Evolutionary conservation across 1,284 basidiomycete genomes (phyloP).

Genomic region (Sporisorium scitamineum): DNA sequence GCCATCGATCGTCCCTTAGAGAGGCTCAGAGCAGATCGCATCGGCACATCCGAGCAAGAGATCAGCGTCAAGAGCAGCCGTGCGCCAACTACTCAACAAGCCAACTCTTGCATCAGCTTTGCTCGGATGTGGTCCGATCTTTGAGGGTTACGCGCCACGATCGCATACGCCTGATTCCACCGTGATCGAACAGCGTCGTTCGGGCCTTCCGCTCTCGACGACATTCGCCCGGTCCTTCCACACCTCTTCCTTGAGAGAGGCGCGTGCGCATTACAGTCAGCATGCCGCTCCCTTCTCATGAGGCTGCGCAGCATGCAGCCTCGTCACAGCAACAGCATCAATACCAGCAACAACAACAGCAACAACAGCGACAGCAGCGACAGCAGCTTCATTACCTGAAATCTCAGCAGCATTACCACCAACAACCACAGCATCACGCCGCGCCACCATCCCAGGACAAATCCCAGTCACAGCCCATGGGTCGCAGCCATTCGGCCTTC

Average conservation of each 20-base stretch:
- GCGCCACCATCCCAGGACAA: conserved; percentile 15
- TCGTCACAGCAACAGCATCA: conserved; percentile 18
- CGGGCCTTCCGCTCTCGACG: not conserved
- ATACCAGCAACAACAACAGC: conserved; percentile 11
- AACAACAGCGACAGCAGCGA: conserved; percentile 7
- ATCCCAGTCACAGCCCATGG: conserved; percentile 39
- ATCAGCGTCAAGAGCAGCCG: not conserved
- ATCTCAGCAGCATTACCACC: conserved; percentile 11
- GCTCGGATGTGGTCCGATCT: conserved; percentile 1
- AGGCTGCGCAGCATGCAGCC: conserved; percentile 21
- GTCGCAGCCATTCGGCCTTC: conserved; percentile 61
- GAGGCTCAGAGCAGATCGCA: not conserved
- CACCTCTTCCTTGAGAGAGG: not conserved
- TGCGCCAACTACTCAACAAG: not conserved
- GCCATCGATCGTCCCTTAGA: not conserved
- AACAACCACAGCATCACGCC: conserved; percentile 6
- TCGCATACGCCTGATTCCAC: not conserved
- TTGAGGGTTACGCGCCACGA: not conserved
- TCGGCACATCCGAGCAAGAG: not conserved
- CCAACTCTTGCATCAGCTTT: not conserved
- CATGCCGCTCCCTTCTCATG: conserved; percentile 33
- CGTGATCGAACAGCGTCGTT: not conserved
- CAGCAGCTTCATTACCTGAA: conserved; percentile 11
- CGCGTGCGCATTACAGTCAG: conserved; percentile 1
- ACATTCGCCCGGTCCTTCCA: not conserved